Evolutionary conservation across 78 protist species (phyloP), one percentile per base, ranked within the genome.

Genomic region (Creolimax fragrantissima): DNA sequence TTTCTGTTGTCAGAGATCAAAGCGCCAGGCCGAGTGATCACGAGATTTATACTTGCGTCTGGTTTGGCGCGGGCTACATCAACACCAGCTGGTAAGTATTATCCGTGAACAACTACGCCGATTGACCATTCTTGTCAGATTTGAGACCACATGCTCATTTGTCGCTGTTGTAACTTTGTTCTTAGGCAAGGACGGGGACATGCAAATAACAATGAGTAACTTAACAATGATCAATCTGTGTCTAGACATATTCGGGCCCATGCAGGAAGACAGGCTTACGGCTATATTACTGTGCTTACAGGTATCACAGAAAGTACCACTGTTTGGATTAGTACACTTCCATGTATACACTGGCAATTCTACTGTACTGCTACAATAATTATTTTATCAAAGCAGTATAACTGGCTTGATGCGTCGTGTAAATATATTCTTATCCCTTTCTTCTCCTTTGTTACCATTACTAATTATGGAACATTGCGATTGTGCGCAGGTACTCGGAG

Each of bases 211-310:
- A 42, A 2, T n/a, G 83, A 91, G 3, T 32, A 93, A 96, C 92
- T 66, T 90, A 4, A 96, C 93, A 7, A 41, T 96, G 44, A 84
- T 96, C 94, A 95, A 95, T 92, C 2, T 81, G 67, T 2, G 2
- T 35, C 95, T 96, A 36, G 6, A 5, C 17, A 0, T 91, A 2
- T 3, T 35, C 24, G 98, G 98, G 24, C 95, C 95, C 3, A 47
- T 93, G 93, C 58, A 3, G 17, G 96, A 96, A 88, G 58, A 24
- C 43, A 44, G 3, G 17, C 90, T 96, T 17, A 81, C 83, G 7
- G 2, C 2, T 4, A 2, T 66, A 3, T 85, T 95, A 35, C 35
- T 95, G 4, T n/a, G 35, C 3, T 0, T 96, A 41, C 97, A 96
- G 91, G 45, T 81, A 58, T 32, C n/a, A n/a, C n/a, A n/a, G n/a